Evolutionary conservation across 2,329 filamentous ascomycete species (phyloP).

Genomic region (Penicillium sp.): DNA sequence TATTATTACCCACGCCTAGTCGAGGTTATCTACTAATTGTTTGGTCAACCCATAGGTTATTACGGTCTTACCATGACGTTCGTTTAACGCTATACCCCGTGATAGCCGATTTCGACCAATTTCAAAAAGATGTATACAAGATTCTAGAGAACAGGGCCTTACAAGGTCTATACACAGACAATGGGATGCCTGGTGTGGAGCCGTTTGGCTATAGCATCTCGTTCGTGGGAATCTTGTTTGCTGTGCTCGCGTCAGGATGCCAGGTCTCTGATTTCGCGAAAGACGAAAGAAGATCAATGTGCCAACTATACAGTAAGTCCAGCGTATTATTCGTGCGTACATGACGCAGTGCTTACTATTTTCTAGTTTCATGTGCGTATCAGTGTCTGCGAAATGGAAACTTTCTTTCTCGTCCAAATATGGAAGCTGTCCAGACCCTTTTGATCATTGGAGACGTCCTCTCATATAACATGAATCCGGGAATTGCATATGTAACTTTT

Average conservation of each 20-base stretch:
- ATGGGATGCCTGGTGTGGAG: slow-evolving; percentile 36
- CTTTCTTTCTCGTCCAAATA: slow-evolving; percentile 57
- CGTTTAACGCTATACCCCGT: slow-evolving; percentile 59
- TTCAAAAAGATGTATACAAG: slow-evolving; percentile 52
- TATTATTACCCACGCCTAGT: neutral
- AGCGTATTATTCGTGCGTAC: neutral
- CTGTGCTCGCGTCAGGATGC: slow-evolving; percentile 58
- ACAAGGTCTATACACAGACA: slow-evolving; percentile 28
- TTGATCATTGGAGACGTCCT: slow-evolving; percentile 60
- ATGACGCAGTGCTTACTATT: slow-evolving; percentile 23
- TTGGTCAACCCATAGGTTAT: slow-evolving; percentile 39
- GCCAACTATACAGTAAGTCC: slow-evolving; percentile 56
- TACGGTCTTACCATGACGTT: slow-evolving; percentile 55
- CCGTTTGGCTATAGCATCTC: slow-evolving; percentile 57
- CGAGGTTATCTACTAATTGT: neutral
- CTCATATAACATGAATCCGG: slow-evolving; percentile 62
- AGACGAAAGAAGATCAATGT: slow-evolving; percentile 59
- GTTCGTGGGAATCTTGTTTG: slow-evolving; percentile 59
- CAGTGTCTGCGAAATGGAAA: slow-evolving; percentile 63
- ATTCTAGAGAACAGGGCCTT: slow-evolving; percentile 51
- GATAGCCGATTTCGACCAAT: slow-evolving; percentile 52
- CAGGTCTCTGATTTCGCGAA: slow-evolving; percentile 56
- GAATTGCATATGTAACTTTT: slow-evolving; percentile 58
- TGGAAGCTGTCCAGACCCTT: slow-evolving; percentile 60
- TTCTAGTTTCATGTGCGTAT: slow-evolving; percentile 58